Evolutionary conservation across 140 eudicot species (phyloP).

Genomic region (Erigeron philadelphicus): DNA sequence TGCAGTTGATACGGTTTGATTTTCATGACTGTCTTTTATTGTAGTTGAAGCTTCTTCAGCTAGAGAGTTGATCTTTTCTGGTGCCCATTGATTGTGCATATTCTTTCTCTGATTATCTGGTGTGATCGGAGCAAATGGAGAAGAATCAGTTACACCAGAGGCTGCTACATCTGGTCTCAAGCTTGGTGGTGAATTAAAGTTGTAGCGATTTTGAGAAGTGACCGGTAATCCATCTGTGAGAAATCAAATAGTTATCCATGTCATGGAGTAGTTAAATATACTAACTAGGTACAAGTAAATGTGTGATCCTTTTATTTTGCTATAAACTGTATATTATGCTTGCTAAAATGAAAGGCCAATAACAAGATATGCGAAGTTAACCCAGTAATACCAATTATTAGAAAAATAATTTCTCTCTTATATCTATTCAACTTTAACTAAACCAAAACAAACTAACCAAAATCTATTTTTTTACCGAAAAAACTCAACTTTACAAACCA

Average conservation of each 20-base stretch:
- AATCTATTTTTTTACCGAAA: too few relatives aligned
- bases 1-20: neutral
- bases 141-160: conserved; percentile 11
- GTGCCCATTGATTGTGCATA: conserved; percentile 15
- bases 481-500: too few relatives aligned
- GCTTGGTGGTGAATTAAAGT: conserved; percentile 4
- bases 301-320: too few relatives aligned
- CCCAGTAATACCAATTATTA: too few relatives aligned
- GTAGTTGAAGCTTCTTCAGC: conserved; percentile 20
- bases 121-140: conserved; percentile 17
- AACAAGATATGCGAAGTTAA: neutral
- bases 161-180: neutral
- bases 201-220: neutral
- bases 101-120: conserved; percentile 21
- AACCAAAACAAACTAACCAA: too few relatives aligned
- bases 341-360: neutral
- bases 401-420: too few relatives aligned
- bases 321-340: neutral
- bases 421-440: too few relatives aligned
- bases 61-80: conserved; percentile 19
- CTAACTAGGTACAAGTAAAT: neutral
- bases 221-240: conserved; percentile 9
- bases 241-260: neutral
- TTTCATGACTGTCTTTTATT: neutral
- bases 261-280: neutral